Percentiles rank a stretch among this genome's conserved stretches.
Evolutionary conservation across 495 filamentous ascomycete species (phyloP).

Genomic region (Lophiostoma macrostomum): DNA sequence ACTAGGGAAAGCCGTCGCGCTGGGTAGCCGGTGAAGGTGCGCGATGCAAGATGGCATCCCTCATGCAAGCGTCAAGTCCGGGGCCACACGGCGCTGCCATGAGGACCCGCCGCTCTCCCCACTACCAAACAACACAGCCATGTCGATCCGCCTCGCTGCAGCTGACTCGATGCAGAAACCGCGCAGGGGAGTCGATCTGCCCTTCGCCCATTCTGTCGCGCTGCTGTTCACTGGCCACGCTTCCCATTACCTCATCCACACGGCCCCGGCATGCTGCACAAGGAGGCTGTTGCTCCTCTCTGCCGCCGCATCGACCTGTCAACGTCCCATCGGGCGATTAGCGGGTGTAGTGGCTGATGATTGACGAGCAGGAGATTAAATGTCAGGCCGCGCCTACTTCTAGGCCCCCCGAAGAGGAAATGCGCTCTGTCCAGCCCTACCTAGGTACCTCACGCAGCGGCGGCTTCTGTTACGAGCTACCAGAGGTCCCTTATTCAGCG

Average conservation of each 20-base stretch:
- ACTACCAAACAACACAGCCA: not conserved
- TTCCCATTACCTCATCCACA: conserved; percentile 9
- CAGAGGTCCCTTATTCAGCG: conserved; percentile 3
- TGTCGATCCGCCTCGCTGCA: conserved; percentile 14
- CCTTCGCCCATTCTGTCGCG: conserved; percentile 2
- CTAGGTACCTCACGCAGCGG: conserved; percentile 3
- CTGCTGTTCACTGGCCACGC: conserved; percentile 3
- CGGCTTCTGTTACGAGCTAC: conserved; percentile 4
- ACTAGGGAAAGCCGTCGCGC: conserved; percentile 12
- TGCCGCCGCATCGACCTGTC: conserved; percentile 13
- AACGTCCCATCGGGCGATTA: conserved; percentile 11
- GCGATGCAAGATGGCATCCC: conserved; percentile 5
- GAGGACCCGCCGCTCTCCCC: not conserved
- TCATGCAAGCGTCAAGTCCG: not conserved
- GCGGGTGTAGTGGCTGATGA: conserved; percentile 21
- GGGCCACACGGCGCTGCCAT: conserved; percentile 16
- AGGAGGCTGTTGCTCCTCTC: not conserved
- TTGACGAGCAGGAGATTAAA: conserved; percentile 30
- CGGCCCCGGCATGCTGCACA: not conserved
- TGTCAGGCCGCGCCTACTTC: not conserved
- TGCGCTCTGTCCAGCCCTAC: conserved; percentile 2
- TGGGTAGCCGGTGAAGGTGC: conserved; percentile 17
- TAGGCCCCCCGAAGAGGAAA: conserved; percentile 13
- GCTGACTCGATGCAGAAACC: conserved; percentile 18
- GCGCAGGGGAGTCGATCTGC: conserved; percentile 11